phyloP scores from a whole-genome alignment of 192 early-diverging fungal genomes.

The Coemansia sp. region DNA sequence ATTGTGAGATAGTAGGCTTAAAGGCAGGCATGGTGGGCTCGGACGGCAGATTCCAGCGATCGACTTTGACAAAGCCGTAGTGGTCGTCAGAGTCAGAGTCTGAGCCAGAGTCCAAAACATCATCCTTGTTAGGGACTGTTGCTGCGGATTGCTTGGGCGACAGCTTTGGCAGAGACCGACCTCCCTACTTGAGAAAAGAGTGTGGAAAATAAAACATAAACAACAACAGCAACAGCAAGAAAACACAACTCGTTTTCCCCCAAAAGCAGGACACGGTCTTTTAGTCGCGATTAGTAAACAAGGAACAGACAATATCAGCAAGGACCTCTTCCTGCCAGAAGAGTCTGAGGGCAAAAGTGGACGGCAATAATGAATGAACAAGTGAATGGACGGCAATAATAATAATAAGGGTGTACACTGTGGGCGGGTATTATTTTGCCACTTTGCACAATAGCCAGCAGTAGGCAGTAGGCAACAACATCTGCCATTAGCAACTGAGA shows the following conservation, averaged over 20 bases:
- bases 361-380: constrained; percentile 5
- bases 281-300: constrained; percentile 9
- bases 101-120: constrained; percentile 27
- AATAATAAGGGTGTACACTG: background rate
- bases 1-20: constrained; percentile 37
- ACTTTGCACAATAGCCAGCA: constrained; percentile 1
- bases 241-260: constrained; percentile 3
- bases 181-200: constrained; percentile 6
- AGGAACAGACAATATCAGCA: background rate
- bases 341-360: background rate
- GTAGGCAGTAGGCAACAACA: background rate
- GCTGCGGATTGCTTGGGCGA: constrained; percentile 16
- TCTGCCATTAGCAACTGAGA: background rate
- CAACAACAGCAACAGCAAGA: constrained; percentile 11
- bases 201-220: constrained; percentile 5
- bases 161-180: constrained; percentile 4
- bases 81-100: constrained; percentile 54
- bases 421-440: background rate
- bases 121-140: constrained; percentile 5
- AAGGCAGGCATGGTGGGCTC: constrained; percentile 35
- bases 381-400: background rate
- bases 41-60: constrained; percentile 34
- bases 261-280: constrained; percentile 7
- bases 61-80: constrained; percentile 54
- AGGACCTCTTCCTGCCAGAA: constrained; percentile 3